These are phyloP conservation scores for Forsythia viridissima DNA, from an alignment of 257 asterid species.

Conservation along the genomic window DNA sequence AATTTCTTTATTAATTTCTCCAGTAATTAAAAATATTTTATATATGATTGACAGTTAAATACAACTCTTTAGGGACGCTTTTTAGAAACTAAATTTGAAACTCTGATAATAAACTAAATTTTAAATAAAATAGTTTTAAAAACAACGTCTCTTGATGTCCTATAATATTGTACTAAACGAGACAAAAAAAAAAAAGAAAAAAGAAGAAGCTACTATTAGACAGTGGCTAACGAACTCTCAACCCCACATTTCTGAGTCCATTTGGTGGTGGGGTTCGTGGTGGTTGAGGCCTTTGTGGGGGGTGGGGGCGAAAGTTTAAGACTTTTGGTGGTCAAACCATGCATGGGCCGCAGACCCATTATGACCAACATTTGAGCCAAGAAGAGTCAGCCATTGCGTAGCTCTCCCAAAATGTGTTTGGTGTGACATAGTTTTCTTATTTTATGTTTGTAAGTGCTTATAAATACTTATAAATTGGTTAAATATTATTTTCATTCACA, in stretches of 20 bases:
- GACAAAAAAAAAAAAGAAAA: no score
- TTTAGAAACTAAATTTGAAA: no score
- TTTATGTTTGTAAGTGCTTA: no score
- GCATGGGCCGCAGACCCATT: not conserved
- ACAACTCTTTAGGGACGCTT: not conserved
- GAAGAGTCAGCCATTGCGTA: not conserved
- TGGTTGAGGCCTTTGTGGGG: not conserved
- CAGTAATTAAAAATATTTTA: no score
- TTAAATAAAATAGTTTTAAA: no score
- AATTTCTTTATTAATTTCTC: not conserved
- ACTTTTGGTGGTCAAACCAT: constrained; percentile 11
- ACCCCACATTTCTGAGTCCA: not conserved
- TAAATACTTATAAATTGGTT: no score
- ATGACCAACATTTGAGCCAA: not conserved
- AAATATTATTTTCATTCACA: no score
- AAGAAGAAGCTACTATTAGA: not conserved
- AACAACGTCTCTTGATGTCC: no score
- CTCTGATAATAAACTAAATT: no score
- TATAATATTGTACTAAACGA: no score
- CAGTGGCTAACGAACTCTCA: constrained; percentile 14
- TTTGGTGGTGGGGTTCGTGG: not conserved
- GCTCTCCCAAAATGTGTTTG: not conserved
- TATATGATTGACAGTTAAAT: not conserved
- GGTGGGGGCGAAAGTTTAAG: not conserved
- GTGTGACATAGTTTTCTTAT: not conserved